These are phyloP conservation scores for Cladophialophora chaetospira DNA, from an alignment of 2,329 filamentous ascomycete species.

Conservation along the genomic window DNA sequence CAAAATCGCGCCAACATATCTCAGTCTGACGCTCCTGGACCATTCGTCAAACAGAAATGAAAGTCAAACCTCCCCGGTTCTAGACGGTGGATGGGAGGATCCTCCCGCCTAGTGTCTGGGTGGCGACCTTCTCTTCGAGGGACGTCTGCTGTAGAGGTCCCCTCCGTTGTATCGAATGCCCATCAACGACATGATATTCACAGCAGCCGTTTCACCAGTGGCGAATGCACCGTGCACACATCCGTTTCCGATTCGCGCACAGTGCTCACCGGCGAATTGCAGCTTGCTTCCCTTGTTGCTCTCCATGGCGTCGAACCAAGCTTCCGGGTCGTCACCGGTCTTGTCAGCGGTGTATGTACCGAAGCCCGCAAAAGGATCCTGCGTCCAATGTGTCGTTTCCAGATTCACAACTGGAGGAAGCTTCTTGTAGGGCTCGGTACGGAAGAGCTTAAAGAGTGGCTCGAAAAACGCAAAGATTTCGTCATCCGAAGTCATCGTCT, in stretches of 20 bases:
- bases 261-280: constrained; percentile 48
- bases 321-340: constrained; percentile 45
- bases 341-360: constrained; percentile 50
- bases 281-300: constrained; percentile 41
- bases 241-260: constrained; percentile 45
- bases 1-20: constrained; percentile 22
- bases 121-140: constrained; percentile 23
- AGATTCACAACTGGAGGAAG: constrained; percentile 44
- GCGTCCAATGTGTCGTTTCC: constrained; percentile 50
- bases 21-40: constrained; percentile 21
- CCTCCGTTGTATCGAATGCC: constrained; percentile 40
- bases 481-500: constrained; percentile 44
- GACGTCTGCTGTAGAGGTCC: constrained; percentile 30
- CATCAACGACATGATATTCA: constrained; percentile 43
- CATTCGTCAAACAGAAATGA: constrained; percentile 16
- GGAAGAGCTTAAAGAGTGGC: constrained; percentile 47
- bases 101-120: constrained; percentile 22
- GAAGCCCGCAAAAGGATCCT: constrained; percentile 47
- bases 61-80: constrained; percentile 14
- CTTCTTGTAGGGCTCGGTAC: constrained; percentile 48
- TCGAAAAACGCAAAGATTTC: constrained; percentile 48
- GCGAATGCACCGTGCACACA: constrained; percentile 51
- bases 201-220: constrained; percentile 46
- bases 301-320: constrained; percentile 42
- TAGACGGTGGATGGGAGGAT: not conserved